These are phyloP conservation scores for Tetraselmis chui DNA, from an alignment of 139 green algal species.

Conservation along the genomic window DNA sequence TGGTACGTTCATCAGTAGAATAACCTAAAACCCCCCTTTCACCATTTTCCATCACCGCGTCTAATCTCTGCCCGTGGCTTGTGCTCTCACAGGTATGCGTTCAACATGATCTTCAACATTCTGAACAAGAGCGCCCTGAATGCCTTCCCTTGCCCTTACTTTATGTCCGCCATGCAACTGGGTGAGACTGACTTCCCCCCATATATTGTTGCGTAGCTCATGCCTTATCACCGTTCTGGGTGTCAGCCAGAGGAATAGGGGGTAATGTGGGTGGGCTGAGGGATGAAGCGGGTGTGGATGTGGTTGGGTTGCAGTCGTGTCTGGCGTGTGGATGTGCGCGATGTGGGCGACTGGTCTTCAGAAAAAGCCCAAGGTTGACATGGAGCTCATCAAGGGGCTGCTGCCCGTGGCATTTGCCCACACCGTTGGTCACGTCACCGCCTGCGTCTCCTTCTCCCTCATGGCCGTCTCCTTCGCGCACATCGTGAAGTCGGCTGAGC, in stretches of 20 bases:
- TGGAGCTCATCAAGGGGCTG: slow-evolving; percentile 39
- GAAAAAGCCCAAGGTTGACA: slow-evolving; percentile 46
- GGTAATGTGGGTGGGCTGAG: no score
- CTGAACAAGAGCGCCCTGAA: slow-evolving; percentile 84
- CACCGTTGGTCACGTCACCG: slow-evolving; percentile 69
- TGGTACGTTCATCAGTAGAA: no score
- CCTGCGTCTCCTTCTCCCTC: slow-evolving; percentile 67
- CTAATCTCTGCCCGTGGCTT: neutral
- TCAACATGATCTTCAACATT: slow-evolving; percentile 92
- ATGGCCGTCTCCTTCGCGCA: slow-evolving; percentile 87
- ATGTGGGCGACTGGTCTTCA: slow-evolving; percentile 71
- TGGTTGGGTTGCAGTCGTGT: neutral
- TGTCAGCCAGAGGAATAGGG: no score
- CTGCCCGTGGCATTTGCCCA: slow-evolving; percentile 79
- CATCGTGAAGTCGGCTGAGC: slow-evolving; percentile 61
- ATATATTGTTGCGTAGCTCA: no score
- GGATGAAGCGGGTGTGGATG: no score
- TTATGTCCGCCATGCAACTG: slow-evolving; percentile 77
- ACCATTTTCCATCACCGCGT: neutral
- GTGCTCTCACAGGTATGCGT: slow-evolving; percentile 61
- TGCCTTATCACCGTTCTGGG: no score
- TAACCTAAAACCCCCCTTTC: no score
- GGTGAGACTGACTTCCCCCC: slow-evolving; percentile 28
- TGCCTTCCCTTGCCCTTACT: slow-evolving; percentile 76
- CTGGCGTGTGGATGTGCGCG: slow-evolving; percentile 58